Conservation (phyloP, 495 filamentous ascomycete genomes). For the Penicillium goetzii region DNA sequence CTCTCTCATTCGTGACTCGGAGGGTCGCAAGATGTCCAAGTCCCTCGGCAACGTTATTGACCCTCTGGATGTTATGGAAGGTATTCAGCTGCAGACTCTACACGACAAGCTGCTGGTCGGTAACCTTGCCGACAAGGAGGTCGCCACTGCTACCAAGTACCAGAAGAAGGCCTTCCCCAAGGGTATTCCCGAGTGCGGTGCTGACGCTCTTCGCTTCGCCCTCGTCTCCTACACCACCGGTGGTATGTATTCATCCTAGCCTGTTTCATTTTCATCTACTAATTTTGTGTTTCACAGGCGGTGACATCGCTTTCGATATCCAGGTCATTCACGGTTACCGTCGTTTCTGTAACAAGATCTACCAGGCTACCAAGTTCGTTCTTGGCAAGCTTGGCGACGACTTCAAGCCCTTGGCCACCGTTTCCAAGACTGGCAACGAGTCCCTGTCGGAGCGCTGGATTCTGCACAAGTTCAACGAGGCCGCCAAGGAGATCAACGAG, state of each 20-base stretch:
- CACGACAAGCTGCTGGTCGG: conserved; percentile 71
- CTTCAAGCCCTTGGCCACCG: conserved; percentile 64
- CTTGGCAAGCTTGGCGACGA: conserved; percentile 58
- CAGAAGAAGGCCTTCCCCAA: conserved; percentile 78
- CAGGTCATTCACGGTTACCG: conserved; percentile 83
- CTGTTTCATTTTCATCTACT: conserved; percentile 13
- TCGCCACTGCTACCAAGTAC: conserved; percentile 72
- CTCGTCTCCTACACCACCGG: conserved; percentile 86
- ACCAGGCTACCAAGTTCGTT: conserved; percentile 83
- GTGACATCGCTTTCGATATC: conserved; percentile 84
- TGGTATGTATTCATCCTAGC: conserved; percentile 48
- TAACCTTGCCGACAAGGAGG: conserved; percentile 75
- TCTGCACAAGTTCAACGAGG: conserved; percentile 73
- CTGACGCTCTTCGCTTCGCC: conserved; percentile 82
- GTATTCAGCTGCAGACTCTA: conserved; percentile 67
- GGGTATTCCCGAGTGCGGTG: conserved; percentile 86
- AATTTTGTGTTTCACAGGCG: conserved; percentile 42
- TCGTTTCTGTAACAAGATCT: conserved; percentile 91
- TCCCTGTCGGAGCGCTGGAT: conserved; percentile 84
- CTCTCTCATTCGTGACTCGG: conserved; percentile 72
- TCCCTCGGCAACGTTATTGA: conserved; percentile 84
- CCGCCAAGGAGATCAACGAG: conserved; percentile 74
- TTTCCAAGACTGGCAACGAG: conserved; percentile 64
- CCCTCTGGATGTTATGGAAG: conserved; percentile 77
- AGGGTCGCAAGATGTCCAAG: conserved; percentile 85